A percentile compares a stretch with the other conserved stretches of the same genome.
phyloP scores from a whole-genome alignment of 2,329 filamentous ascomycete species.

The Aspergillus amoenus region DNA sequence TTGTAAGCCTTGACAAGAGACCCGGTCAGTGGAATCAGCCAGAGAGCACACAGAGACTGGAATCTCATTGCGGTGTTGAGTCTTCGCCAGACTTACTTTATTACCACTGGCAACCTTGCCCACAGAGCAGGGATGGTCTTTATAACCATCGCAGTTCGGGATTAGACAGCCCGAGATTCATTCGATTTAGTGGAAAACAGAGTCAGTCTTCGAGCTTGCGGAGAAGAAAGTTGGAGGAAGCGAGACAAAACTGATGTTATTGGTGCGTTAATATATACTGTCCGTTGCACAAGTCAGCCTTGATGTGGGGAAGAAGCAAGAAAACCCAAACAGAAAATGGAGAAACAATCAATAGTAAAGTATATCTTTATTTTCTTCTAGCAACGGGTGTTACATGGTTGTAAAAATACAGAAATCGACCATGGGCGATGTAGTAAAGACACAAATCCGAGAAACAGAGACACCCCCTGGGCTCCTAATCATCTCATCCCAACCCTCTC shows the following conservation, averaged over 20 bases:
- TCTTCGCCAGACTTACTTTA: neutral
- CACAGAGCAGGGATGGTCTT: neutral
- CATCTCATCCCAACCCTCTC: neutral
- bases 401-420: conserved; percentile 4
- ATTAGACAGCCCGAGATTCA: conserved; percentile 14
- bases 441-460: neutral
- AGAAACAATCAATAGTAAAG: no score
- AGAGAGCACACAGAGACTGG: neutral
- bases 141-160: conserved; percentile 6
- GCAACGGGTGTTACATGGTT: neutral
- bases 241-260: conserved; percentile 15
- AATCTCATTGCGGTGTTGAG: conserved; percentile 13
- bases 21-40: conserved; percentile 7
- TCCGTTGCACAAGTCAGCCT: no score
- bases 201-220: neutral
- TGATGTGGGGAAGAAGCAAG: neutral
- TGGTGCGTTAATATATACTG: conserved; percentile 19
- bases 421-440: neutral
- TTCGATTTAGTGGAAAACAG: neutral
- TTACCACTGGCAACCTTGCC: neutral
- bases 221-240: neutral
- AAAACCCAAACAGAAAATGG: neutral
- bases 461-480: neutral
- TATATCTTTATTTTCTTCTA: neutral
- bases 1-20: conserved; percentile 18